Evolutionary conservation across 768 basidiomycete species (phyloP).

Genomic region (Leccinum ochraceum): DNA sequence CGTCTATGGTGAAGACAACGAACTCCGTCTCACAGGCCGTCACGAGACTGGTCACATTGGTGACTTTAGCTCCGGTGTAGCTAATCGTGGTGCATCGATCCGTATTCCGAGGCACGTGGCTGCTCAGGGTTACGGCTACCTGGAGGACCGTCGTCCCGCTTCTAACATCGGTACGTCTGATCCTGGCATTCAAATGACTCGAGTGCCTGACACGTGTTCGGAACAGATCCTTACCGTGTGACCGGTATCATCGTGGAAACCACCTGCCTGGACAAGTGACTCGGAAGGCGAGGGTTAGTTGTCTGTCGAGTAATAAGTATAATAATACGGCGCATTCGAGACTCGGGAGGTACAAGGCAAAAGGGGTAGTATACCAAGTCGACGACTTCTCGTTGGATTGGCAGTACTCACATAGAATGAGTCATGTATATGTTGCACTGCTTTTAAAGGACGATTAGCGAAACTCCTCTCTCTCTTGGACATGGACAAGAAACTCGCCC

Average conservation of each 20-base stretch:
- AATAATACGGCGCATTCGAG: neutral
- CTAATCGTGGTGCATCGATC: slow-evolving; percentile 96
- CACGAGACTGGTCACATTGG: slow-evolving; percentile 98
- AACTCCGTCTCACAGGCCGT: slow-evolving; percentile 90
- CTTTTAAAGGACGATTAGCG: neutral
- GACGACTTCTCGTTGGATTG: slow-evolving; percentile 14
- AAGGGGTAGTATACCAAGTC: slow-evolving; percentile 24
- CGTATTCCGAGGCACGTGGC: slow-evolving; percentile 95
- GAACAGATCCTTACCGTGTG: slow-evolving; percentile 90
- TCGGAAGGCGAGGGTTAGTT: slow-evolving; percentile 5
- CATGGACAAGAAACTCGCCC: slow-evolving; percentile 48
- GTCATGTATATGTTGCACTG: neutral
- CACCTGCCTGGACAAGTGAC: slow-evolving; percentile 65
- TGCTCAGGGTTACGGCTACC: slow-evolving; percentile 89
- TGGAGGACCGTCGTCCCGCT: slow-evolving; percentile 96
- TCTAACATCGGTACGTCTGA: slow-evolving; percentile 88
- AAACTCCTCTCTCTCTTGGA: slow-evolving; percentile 11
- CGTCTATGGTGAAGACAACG: slow-evolving; percentile 98
- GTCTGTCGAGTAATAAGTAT: slow-evolving; percentile 15
- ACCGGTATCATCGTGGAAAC: slow-evolving; percentile 89
- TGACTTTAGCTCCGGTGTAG: slow-evolving; percentile 90
- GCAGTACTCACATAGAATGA: neutral
- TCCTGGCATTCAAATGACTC: neutral
- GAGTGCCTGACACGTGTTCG: slow-evolving; percentile 8
- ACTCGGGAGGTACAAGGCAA: slow-evolving; percentile 13